Evolutionary conservation across 1,284 basidiomycete species (phyloP), one percentile per base, ranked within the genome.

Genomic region (Wallemia ichthyophaga): DNA sequence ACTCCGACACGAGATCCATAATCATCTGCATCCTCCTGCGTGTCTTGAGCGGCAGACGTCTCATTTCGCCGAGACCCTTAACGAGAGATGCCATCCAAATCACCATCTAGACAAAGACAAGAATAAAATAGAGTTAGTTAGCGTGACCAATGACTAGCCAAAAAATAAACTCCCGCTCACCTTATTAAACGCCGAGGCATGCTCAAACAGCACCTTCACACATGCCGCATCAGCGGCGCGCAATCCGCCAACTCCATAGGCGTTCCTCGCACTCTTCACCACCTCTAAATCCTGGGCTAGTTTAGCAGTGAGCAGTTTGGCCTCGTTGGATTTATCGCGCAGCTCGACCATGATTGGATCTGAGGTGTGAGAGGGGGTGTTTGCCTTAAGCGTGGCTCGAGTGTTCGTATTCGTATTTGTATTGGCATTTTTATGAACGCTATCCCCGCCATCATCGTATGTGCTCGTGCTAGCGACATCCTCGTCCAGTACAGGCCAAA

Each of bases 101-200:
- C 9, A 56, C 55, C 25, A 56, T 25, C 55, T 56, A 9, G 7
- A n/a, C n/a, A n/a, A n/a, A n/a, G n/a, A n/a, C n/a, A n/a, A n/a
- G n/a, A n/a, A n/a, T n/a, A n/a, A n/a, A n/a, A n/a, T n/a, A n/a
- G n/a, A n/a, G n/a, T n/a, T n/a, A n/a, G n/a, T n/a, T n/a, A n/a
- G n/a, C n/a, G n/a, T n/a, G n/a, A n/a, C n/a, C n/a, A n/a, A n/a
- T n/a, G n/a, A n/a, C n/a, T n/a, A n/a, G n/a, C n/a, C n/a, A n/a
- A n/a, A n/a, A n/a, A 25, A 56, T 25, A 13, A 13, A 13, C 15
- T 56, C 55, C 19, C 7, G n/a, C 55, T 13, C 23, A 56, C 55
- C 55, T 56, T 56, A 21, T 56, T 56, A 27, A 56, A 56, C 55
- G 55, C 25, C 19, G 55, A 56, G 9, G 55, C 55, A 56, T 56